A percentile compares a stretch with the other conserved stretches of the same genome.
These are phyloP conservation scores for Penicillium arizonense DNA, from an alignment of 495 filamentous ascomycete species.

Conservation along the genomic window DNA sequence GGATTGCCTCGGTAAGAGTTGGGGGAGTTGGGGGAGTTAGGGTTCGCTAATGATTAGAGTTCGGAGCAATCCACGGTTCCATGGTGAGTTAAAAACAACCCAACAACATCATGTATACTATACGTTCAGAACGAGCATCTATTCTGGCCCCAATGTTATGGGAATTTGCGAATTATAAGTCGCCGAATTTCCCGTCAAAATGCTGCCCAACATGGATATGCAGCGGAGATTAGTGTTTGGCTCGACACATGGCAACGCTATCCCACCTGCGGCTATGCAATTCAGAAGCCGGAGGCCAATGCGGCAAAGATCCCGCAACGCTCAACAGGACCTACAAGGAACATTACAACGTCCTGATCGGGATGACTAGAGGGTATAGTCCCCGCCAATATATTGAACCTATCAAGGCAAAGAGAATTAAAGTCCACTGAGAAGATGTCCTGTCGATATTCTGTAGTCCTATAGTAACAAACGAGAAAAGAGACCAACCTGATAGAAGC, in stretches of 20 bases:
- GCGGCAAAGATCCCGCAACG: constrained; percentile 4
- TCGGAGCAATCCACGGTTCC: constrained; percentile 8
- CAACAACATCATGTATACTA: neutral
- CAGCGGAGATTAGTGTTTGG: constrained; percentile 9
- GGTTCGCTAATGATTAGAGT: constrained; percentile 4
- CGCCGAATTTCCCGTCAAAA: neutral
- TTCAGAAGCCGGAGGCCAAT: constrained; percentile 1
- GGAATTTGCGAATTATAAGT: too few relatives aligned
- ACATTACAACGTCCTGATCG: neutral
- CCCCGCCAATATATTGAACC: too few relatives aligned
- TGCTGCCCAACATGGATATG: constrained; percentile 5
- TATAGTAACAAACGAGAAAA: constrained; percentile 1
- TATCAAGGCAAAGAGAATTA: neutral
- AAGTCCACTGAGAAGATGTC: neutral
- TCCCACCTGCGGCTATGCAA: constrained; percentile 3
- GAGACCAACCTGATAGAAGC: neutral
- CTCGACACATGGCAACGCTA: constrained; percentile 13
- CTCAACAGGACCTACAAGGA: neutral
- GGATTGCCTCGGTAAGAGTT: too few relatives aligned
- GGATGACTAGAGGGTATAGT: neutral
- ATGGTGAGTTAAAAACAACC: neutral
- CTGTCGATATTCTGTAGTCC: constrained; percentile 7
- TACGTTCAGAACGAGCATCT: too few relatives aligned
- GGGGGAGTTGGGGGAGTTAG: neutral
- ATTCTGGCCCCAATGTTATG: too few relatives aligned